Conservation (phyloP, 306 rosid genomes). For the Crataegus laevigata region DNA sequence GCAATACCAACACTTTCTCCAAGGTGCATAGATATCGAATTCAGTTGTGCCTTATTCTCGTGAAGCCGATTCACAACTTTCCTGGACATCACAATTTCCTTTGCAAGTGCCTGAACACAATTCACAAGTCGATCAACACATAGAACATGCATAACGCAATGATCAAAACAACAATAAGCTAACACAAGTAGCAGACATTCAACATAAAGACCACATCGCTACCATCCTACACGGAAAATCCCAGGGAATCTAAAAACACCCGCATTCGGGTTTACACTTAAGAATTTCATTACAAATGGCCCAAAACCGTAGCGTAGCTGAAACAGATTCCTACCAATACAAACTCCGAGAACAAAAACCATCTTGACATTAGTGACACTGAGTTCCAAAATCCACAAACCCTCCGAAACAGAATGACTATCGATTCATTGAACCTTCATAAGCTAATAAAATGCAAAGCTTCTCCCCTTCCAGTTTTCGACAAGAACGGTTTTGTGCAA, state of each 20-base stretch:
- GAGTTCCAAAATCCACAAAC: neutral
- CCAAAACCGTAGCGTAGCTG: neutral
- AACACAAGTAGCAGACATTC: neutral
- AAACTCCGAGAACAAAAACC: neutral
- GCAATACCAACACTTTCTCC: conserved; percentile 92
- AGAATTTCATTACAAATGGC: neutral
- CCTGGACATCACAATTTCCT: conserved; percentile 73
- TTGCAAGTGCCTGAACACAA: conserved; percentile 66
- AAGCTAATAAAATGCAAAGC: neutral
- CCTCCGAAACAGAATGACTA: neutral
- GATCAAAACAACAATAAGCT: neutral
- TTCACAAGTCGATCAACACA: neutral
- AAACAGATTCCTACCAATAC: neutral
- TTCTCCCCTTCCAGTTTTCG: neutral
- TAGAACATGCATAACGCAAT: neutral
- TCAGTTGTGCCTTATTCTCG: conserved; percentile 82
- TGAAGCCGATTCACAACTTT: conserved; percentile 75
- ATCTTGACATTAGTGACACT: neutral
- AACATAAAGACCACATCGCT: neutral
- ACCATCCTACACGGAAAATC: neutral
- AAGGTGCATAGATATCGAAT: conserved; percentile 91
- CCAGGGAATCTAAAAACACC: neutral
- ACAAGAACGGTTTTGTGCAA: neutral
- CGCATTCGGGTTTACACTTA: neutral
- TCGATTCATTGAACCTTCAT: neutral